A percentile compares a stretch with the other conserved stretches of the same genome.
These are phyloP conservation scores for Lactifluus volemus DNA, from an alignment of 768 basidiomycete genomes.

Conservation along the genomic window DNA sequence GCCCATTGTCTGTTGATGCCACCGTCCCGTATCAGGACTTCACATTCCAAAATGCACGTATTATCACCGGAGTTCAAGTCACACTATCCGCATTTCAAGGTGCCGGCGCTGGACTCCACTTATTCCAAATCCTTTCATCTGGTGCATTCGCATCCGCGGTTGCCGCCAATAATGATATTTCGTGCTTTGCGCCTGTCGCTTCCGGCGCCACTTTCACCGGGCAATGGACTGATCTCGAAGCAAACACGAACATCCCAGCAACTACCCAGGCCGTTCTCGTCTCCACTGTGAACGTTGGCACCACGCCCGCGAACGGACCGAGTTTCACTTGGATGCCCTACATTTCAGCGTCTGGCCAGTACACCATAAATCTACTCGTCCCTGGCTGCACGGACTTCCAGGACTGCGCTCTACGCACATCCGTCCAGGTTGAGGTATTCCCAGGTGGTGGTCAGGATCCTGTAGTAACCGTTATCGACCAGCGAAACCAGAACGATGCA, in stretches of 20 bases:
- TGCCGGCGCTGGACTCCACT: slow-evolving; percentile 69
- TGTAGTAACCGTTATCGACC: slow-evolving; percentile 60
- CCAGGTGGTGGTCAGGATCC: slow-evolving; percentile 62
- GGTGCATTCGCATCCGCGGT: slow-evolving; percentile 85
- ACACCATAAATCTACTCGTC: slow-evolving; percentile 74
- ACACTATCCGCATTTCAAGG: slow-evolving; percentile 72
- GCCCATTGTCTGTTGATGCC: slow-evolving; percentile 73
- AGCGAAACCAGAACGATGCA: slow-evolving; percentile 60
- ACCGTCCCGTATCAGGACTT: slow-evolving; percentile 89
- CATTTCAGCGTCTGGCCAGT: slow-evolving; percentile 81
- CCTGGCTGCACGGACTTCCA: slow-evolving; percentile 80
- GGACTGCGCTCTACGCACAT: slow-evolving; percentile 74
- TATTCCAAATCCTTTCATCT: slow-evolving; percentile 86
- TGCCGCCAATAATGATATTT: slow-evolving; percentile 45
- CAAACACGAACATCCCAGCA: slow-evolving; percentile 67
- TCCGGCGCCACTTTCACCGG: slow-evolving; percentile 65
- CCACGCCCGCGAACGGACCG: slow-evolving; percentile 52
- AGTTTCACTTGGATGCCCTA: slow-evolving; percentile 87
- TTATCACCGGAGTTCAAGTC: slow-evolving; percentile 87
- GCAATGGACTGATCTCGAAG: slow-evolving; percentile 55
- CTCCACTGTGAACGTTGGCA: slow-evolving; percentile 56
- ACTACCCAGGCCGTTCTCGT: slow-evolving; percentile 71
- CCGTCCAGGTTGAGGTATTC: slow-evolving; percentile 75
- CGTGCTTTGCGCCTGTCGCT: slow-evolving; percentile 70
- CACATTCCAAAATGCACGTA: slow-evolving; percentile 51